These are phyloP conservation scores for Endothia cerciana DNA, from an alignment of 2,329 filamentous ascomycete species.

Conservation along the genomic window DNA sequence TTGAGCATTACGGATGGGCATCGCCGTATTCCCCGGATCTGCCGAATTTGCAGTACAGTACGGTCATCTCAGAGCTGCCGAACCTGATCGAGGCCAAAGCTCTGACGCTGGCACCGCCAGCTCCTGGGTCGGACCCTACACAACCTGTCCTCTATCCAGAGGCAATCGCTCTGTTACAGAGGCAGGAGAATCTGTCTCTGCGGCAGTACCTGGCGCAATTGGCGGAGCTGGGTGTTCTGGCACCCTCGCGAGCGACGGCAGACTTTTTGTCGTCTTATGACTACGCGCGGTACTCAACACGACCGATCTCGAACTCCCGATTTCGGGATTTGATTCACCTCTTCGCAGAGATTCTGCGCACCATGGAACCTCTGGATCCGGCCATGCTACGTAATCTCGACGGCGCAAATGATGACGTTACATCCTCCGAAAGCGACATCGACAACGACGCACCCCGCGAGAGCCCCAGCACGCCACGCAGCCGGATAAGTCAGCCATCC, in stretches of 20 bases:
- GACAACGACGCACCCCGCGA: constrained; percentile 51
- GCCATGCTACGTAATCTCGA: constrained; percentile 47
- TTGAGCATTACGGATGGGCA: constrained; percentile 88
- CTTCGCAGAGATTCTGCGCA: constrained; percentile 79
- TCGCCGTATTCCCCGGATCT: constrained; percentile 76
- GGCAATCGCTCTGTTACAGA: constrained; percentile 72
- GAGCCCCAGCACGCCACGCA: constrained; percentile 45
- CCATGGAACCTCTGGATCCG: constrained; percentile 69
- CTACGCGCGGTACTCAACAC: constrained; percentile 77
- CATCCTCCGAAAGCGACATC: constrained; percentile 43
- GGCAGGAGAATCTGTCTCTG: constrained; percentile 72
- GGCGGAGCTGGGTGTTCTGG: constrained; percentile 65
- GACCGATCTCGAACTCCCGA: constrained; percentile 66
- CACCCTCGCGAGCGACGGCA: constrained; percentile 47
- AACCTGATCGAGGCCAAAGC: constrained; percentile 92
- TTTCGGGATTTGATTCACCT: constrained; percentile 82
- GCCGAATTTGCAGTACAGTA: constrained; percentile 79
- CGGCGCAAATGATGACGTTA: constrained; percentile 35
- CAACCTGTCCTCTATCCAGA: constrained; percentile 62
- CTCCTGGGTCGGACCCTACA: constrained; percentile 43
- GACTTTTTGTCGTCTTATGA: constrained; percentile 82
- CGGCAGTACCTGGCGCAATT: constrained; percentile 80
- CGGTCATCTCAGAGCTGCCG: constrained; percentile 81
- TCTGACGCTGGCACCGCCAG: constrained; percentile 76
- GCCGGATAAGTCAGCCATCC: constrained; percentile 20